Evolutionary conservation across 768 basidiomycete genomes (phyloP).

Genomic region (Amanita muscaria): DNA sequence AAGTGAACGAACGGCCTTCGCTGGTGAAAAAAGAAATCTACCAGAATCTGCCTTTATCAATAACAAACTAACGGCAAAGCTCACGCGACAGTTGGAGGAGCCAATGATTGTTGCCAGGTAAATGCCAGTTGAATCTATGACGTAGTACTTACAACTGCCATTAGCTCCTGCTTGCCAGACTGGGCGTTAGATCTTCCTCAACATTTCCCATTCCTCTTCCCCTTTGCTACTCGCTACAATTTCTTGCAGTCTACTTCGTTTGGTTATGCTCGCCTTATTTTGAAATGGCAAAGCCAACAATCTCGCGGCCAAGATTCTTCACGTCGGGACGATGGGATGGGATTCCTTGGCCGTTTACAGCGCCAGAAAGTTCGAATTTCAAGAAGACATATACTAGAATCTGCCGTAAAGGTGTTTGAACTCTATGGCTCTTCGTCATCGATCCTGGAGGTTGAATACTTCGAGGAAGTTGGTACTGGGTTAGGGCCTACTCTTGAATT

Average conservation of each 20-base stretch:
- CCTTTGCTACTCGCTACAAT: slow-evolving; percentile 93
- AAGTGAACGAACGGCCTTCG: slow-evolving; percentile 45
- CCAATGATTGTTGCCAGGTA: slow-evolving; percentile 98
- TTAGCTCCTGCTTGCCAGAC: slow-evolving; percentile 89
- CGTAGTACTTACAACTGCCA: background rate
- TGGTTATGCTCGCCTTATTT: slow-evolving; percentile 90
- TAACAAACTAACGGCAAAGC: slow-evolving; percentile 95
- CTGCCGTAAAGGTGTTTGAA: slow-evolving; percentile 93
- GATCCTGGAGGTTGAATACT: slow-evolving; percentile 95
- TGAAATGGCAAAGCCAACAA: slow-evolving; percentile 92
- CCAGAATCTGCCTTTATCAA: slow-evolving; percentile 88
- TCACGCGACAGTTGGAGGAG: slow-evolving; percentile 95
- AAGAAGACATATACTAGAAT: slow-evolving; percentile 89
- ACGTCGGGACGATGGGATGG: slow-evolving; percentile 83
- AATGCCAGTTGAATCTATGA: slow-evolving; percentile 1
- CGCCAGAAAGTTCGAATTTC: slow-evolving; percentile 97
- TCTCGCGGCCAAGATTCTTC: slow-evolving; percentile 68
- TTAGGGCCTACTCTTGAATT: slow-evolving; percentile 97
- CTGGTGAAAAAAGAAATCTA: slow-evolving; percentile 47
- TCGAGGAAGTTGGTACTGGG: slow-evolving; percentile 97
- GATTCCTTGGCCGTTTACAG: slow-evolving; percentile 85
- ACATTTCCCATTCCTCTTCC: slow-evolving; percentile 98
- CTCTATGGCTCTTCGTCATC: slow-evolving; percentile 93
- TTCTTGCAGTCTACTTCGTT: slow-evolving; percentile 98
- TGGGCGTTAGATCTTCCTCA: slow-evolving; percentile 96